These are phyloP conservation scores for Leavenworthia alabamica DNA, from an alignment of 345 rosid species.

Conservation along the genomic window DNA sequence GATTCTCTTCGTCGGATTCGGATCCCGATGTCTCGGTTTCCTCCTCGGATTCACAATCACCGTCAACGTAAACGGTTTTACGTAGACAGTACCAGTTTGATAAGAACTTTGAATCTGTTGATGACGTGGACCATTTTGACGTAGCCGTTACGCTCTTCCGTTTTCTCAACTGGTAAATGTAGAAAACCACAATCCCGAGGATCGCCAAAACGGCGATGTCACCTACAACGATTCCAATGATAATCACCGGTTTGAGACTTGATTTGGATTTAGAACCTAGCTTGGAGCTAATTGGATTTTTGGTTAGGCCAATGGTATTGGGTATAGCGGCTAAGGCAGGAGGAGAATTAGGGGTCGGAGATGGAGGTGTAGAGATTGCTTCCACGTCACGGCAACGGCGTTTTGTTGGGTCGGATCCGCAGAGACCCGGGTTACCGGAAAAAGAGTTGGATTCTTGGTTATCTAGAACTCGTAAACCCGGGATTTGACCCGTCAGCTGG, in stretches of 20 bases:
- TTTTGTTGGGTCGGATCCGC: slow-evolving; percentile 40
- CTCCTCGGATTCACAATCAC: slow-evolving; percentile 38
- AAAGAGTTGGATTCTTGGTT: slow-evolving; percentile 46
- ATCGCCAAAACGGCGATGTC: slow-evolving; percentile 40
- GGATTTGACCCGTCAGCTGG: slow-evolving; percentile 64
- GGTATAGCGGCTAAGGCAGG: slow-evolving; percentile 61
- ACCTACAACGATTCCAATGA: slow-evolving; percentile 40
- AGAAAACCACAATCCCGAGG: slow-evolving; percentile 34
- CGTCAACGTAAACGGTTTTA: slow-evolving; percentile 36
- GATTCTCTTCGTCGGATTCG: slow-evolving; percentile 36
- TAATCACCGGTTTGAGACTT: slow-evolving; percentile 31
- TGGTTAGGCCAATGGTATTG: no score
- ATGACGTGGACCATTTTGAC: slow-evolving; percentile 39
- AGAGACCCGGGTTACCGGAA: slow-evolving; percentile 59
- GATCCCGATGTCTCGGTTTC: slow-evolving; percentile 41
- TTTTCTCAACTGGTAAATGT: slow-evolving; percentile 32
- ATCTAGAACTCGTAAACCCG: slow-evolving; percentile 38
- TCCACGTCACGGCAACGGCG: slow-evolving; percentile 51
- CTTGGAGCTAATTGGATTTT: slow-evolving; percentile 5
- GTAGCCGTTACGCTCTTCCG: slow-evolving; percentile 33
- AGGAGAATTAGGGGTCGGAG: slow-evolving; percentile 54
- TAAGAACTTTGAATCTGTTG: slow-evolving; percentile 61
- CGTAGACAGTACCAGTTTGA: slow-evolving; percentile 76
- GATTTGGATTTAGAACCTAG: slow-evolving; percentile 1
- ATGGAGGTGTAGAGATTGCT: slow-evolving; percentile 39